phyloP scores from a whole-genome alignment of 2,329 filamentous ascomycete species.

The Dendrostoma leiphaemia region DNA sequence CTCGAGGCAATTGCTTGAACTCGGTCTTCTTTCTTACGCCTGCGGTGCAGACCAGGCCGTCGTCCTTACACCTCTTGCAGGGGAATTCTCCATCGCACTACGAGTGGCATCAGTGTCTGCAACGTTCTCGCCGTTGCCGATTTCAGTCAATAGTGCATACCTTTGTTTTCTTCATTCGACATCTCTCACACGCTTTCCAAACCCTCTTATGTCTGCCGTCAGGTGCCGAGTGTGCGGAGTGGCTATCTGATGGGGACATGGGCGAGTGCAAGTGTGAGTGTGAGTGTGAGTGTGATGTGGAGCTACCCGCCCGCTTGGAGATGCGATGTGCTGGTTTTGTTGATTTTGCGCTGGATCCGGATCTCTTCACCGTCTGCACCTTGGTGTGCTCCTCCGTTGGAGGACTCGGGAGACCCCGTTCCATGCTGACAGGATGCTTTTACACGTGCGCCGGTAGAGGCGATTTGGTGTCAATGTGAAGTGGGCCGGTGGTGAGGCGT shows the following conservation, averaged over 20 bases:
- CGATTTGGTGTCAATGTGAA: not conserved
- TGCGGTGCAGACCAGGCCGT: conserved; percentile 62
- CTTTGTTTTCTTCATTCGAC: conserved; percentile 70
- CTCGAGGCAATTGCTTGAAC: conserved; percentile 63
- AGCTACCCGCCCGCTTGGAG: conserved; percentile 48
- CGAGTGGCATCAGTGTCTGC: conserved; percentile 16
- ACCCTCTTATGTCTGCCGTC: conserved; percentile 63
- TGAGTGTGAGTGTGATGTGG: conserved; percentile 34
- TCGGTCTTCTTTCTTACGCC: conserved; percentile 66
- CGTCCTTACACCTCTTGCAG: conserved; percentile 65
- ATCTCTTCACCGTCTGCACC: conserved; percentile 34
- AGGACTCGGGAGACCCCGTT: conserved; percentile 50
- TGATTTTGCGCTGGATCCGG: conserved; percentile 41
- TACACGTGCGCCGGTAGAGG: no score
- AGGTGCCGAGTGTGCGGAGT: conserved; percentile 37
- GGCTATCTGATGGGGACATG: conserved; percentile 31
- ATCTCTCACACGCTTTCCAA: conserved; percentile 66
- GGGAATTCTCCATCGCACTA: conserved; percentile 67
- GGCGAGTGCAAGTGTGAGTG: conserved; percentile 35
- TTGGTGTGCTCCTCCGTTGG: conserved; percentile 46
- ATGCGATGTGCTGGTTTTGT: conserved; percentile 50
- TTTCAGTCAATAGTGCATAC: conserved; percentile 33
- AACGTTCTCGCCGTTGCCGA: no score
- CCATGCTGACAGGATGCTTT: conserved; percentile 38
- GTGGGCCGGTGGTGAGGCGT: not conserved